phyloP scores from a whole-genome alignment of 768 basidiomycete species.

The Russula ochroleuca region DNA sequence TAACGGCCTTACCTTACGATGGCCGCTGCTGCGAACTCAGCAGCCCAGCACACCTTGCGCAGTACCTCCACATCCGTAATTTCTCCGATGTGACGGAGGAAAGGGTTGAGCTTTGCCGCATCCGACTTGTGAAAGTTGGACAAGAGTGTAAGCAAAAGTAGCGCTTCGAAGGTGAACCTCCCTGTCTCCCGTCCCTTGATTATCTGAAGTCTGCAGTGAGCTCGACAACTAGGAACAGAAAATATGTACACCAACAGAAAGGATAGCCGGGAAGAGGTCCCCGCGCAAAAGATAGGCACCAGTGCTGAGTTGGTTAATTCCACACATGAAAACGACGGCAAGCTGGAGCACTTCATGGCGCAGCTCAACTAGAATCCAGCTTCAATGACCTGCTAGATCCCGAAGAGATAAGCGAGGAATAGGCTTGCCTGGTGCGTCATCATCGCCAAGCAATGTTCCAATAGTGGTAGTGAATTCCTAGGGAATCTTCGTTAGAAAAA shows the following conservation, averaged over 20 bases:
- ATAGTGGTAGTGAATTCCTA: constrained; percentile 51
- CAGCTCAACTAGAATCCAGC: constrained; percentile 40
- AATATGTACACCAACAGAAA: constrained; percentile 38
- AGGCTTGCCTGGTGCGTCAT: constrained; percentile 42
- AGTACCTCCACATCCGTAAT: constrained; percentile 49
- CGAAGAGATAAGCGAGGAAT: neutral
- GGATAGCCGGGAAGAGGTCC: constrained; percentile 55
- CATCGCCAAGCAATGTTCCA: constrained; percentile 45
- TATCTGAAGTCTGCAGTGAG: constrained; percentile 39
- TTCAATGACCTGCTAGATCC: constrained; percentile 10
- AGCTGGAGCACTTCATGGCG: constrained; percentile 56
- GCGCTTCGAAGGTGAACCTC: constrained; percentile 55
- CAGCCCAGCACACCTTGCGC: constrained; percentile 54
- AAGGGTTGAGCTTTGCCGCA: constrained; percentile 64
- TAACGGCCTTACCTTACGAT: constrained; percentile 45
- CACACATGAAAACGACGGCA: constrained; percentile 54
- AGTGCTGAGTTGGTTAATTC: constrained; percentile 59
- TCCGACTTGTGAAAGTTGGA: constrained; percentile 72
- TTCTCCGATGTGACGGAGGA: constrained; percentile 49
- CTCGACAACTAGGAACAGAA: neutral
- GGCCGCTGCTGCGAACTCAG: constrained; percentile 48
- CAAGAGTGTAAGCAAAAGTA: constrained; percentile 55
- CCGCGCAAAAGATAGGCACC: constrained; percentile 66
- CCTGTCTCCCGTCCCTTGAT: constrained; percentile 53
- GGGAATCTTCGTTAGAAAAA: neutral